phyloP scores from a whole-genome alignment of 2,329 filamentous ascomycete species.

The Dactylonectria macrodidyma region DNA sequence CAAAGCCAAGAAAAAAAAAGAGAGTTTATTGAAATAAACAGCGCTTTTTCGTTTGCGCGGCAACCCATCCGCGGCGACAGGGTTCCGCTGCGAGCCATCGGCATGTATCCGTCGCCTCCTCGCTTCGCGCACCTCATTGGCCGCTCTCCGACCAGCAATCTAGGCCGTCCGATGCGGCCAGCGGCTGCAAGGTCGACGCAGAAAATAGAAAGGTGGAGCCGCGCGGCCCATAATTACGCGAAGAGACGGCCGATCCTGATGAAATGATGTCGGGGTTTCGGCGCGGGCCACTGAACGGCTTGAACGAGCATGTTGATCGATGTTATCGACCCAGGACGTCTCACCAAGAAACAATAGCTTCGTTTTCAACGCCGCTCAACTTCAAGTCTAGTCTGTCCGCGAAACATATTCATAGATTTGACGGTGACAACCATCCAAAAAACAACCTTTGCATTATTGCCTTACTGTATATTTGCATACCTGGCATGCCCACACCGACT shows the following conservation, averaged over 20 bases:
- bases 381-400: neutral
- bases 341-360: conserved; percentile 14
- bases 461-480: conserved; percentile 2
- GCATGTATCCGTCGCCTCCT: conserved; percentile 4
- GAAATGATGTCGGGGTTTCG: conserved; percentile 11
- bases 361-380: conserved; percentile 21
- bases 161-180: conserved; percentile 45
- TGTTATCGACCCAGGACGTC: neutral
- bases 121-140: conserved; percentile 30
- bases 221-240: conserved; percentile 22
- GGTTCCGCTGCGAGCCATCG: neutral
- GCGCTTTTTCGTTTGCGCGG: conserved; percentile 2
- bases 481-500: conserved; percentile 11
- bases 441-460: conserved; percentile 1
- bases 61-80: neutral
- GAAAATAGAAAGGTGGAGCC: conserved; percentile 45
- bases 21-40: conserved; percentile 1
- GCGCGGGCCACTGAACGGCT: conserved; percentile 15
- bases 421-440: conserved; percentile 23
- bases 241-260: neutral
- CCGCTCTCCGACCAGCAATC: conserved; percentile 29
- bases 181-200: conserved; percentile 40
- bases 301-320: conserved; percentile 9
- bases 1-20: conserved; percentile 18
- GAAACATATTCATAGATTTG: conserved; percentile 6